phyloP scores from a whole-genome alignment of 1,139 yeast species.

The Debaryomyces robertsiae region DNA sequence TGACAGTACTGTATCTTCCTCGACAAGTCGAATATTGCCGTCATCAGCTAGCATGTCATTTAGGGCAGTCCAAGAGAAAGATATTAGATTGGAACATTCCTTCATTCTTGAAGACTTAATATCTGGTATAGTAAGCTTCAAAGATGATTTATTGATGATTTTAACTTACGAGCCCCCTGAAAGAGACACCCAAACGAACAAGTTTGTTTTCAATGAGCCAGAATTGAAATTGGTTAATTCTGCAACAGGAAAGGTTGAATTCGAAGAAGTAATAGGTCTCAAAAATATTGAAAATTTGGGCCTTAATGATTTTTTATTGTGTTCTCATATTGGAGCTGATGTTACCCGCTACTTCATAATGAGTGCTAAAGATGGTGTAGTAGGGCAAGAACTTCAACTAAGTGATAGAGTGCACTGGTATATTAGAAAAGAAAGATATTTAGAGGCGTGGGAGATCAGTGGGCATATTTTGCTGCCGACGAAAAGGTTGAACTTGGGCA shows the following conservation, averaged over 20 bases:
- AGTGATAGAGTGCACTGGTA: constrained; percentile 78
- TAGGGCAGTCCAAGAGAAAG: constrained; percentile 56
- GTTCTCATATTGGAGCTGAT: constrained; percentile 43
- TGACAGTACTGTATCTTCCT: constrained; percentile 21
- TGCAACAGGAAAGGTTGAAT: constrained; percentile 69
- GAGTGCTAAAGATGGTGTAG: constrained; percentile 80
- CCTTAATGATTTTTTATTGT: constrained; percentile 75
- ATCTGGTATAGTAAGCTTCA: constrained; percentile 77
- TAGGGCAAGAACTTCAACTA: constrained; percentile 68
- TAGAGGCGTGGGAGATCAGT: constrained; percentile 79
- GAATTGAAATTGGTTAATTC: constrained; percentile 72
- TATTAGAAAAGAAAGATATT: constrained; percentile 51
- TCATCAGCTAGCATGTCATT: constrained; percentile 71
- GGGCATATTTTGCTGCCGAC: constrained; percentile 52
- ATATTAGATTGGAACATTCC: constrained; percentile 58
- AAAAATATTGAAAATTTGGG: constrained; percentile 63
- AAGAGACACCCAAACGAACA: constrained; percentile 25
- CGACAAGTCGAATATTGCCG: constrained; percentile 46
- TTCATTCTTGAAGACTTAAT: constrained; percentile 61
- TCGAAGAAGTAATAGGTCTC: constrained; percentile 79
- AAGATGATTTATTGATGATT: constrained; percentile 64
- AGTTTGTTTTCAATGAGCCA: constrained; percentile 49
- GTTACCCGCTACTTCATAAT: constrained; percentile 61
- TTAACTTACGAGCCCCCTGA: constrained; percentile 56
- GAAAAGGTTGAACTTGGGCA: constrained; percentile 62